A percentile compares a stretch with the other conserved stretches of the same genome.
phyloP scores from a whole-genome alignment of 768 basidiomycete genomes.

The Galerina sulciceps region DNA sequence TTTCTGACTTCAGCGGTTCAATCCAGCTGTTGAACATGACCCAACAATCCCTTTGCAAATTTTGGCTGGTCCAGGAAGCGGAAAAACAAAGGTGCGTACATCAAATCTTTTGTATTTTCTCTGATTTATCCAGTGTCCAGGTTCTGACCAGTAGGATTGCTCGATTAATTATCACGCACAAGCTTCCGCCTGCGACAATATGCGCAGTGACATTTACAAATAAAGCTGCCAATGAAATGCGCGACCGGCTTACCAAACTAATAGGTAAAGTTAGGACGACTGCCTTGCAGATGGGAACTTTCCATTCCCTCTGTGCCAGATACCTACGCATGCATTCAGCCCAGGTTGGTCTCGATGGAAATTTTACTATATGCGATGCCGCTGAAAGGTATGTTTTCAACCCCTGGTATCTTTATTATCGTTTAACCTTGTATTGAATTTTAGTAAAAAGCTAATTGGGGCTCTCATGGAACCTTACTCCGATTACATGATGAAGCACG shows the following conservation, averaged over 20 bases:
- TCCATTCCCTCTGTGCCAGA: constrained; percentile 75
- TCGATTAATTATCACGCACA: constrained; percentile 59
- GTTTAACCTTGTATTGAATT: background rate
- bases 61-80: constrained; percentile 78
- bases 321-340: constrained; percentile 71
- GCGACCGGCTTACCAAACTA: constrained; percentile 64
- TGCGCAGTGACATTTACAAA: constrained; percentile 89
- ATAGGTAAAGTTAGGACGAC: constrained; percentile 64
- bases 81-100: constrained; percentile 62
- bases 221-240: constrained; percentile 90
- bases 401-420: background rate
- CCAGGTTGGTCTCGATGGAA: constrained; percentile 61
- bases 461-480: constrained; percentile 61
- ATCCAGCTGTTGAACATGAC: constrained; percentile 66
- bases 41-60: constrained; percentile 74
- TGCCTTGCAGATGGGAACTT: constrained; percentile 72
- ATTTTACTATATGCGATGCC: constrained; percentile 84
- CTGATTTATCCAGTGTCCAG: constrained; percentile 26
- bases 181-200: constrained; percentile 58
- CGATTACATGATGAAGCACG: constrained; percentile 45
- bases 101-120: background rate
- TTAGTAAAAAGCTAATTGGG: constrained; percentile 70
- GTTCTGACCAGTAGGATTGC: constrained; percentile 74
- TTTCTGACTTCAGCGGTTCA: background rate
- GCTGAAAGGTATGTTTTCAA: constrained; percentile 63